Percentiles rank a stretch among this genome's conserved stretches.
phyloP scores from a whole-genome alignment of 1,284 basidiomycete species.

The Neolentinus lepideus region DNA sequence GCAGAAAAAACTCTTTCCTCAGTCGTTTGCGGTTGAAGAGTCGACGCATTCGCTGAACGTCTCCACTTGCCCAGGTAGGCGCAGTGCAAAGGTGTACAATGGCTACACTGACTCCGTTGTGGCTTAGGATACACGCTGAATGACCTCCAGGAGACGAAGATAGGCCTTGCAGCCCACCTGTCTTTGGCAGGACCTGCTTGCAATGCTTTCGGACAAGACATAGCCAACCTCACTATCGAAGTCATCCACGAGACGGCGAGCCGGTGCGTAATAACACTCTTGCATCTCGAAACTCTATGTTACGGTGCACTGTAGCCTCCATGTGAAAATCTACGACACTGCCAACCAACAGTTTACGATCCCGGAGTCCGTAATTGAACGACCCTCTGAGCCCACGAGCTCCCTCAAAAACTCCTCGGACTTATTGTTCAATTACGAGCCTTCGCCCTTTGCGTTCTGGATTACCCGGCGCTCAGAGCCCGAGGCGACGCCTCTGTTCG shows the following conservation, averaged over 20 bases:
- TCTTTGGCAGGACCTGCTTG: slow-evolving; percentile 54
- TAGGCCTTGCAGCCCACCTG: slow-evolving; percentile 51
- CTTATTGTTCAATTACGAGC: slow-evolving; percentile 61
- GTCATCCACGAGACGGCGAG: slow-evolving; percentile 57
- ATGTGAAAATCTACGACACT: slow-evolving; percentile 72
- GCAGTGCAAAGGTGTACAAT: background rate
- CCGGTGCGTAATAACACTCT: slow-evolving; percentile 28
- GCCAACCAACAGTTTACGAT: slow-evolving; percentile 62
- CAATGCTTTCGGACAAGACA: slow-evolving; percentile 67
- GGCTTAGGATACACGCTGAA: slow-evolving; percentile 45
- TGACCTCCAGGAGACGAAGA: slow-evolving; percentile 33
- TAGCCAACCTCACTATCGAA: slow-evolving; percentile 53
- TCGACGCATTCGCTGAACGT: slow-evolving; percentile 14
- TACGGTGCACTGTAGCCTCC: slow-evolving; percentile 30
- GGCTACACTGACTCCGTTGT: slow-evolving; percentile 1
- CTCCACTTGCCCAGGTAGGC: slow-evolving; percentile 26
- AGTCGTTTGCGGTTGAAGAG: background rate
- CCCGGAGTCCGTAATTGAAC: slow-evolving; percentile 47
- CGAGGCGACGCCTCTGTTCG: slow-evolving; percentile 57
- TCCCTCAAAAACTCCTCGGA: slow-evolving; percentile 38
- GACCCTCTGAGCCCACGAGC: slow-evolving; percentile 27
- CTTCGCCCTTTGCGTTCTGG: slow-evolving; percentile 73
- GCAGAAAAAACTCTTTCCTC: background rate
- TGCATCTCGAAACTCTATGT: background rate
- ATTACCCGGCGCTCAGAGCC: slow-evolving; percentile 60